phyloP scores from a whole-genome alignment of 129 eudicot genomes.

The Flaveria trinervia region DNA sequence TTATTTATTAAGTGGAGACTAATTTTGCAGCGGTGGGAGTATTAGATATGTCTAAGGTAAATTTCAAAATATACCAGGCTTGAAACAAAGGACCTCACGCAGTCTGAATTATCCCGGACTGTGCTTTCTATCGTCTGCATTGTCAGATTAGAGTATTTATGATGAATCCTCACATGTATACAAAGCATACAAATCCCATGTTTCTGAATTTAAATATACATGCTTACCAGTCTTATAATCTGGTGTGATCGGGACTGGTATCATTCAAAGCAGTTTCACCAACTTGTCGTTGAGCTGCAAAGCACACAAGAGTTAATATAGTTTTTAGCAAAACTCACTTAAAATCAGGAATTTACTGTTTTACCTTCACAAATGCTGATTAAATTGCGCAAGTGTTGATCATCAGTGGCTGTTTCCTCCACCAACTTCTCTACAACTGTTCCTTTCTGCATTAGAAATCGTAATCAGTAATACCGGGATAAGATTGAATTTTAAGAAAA shows the following conservation, averaged over 20 bases:
- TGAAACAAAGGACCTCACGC: constrained; percentile 88
- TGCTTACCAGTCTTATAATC: constrained; percentile 89
- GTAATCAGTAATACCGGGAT: neutral
- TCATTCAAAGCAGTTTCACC: constrained; percentile 97
- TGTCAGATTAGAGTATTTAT: neutral
- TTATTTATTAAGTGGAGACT: neutral
- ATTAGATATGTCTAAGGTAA: neutral
- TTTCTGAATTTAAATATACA: neutral
- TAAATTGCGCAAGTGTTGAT: constrained; percentile 70
- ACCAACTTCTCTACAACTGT: constrained; percentile 92
- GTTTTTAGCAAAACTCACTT: neutral
- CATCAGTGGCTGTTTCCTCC: constrained; percentile 87
- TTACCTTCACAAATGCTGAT: constrained; percentile 90
- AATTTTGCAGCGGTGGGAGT: neutral
- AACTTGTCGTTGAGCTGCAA: constrained; percentile 98
- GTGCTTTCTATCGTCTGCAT: constrained; percentile 98
- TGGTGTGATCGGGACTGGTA: constrained; percentile 94
- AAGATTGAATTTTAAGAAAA: neutral
- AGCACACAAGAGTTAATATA: constrained; percentile 6
- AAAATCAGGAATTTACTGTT: neutral
- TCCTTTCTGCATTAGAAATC: constrained; percentile 74
- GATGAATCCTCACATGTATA: constrained; percentile 7
- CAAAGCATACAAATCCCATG: constrained; percentile 14
- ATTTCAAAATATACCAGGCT: constrained; percentile 64
- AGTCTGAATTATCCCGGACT: constrained; percentile 83